Base-by-base conservation (phyloP, 2,329 filamentous ascomycete genomes). In the Coniochaeta hoffmannii region DNA sequence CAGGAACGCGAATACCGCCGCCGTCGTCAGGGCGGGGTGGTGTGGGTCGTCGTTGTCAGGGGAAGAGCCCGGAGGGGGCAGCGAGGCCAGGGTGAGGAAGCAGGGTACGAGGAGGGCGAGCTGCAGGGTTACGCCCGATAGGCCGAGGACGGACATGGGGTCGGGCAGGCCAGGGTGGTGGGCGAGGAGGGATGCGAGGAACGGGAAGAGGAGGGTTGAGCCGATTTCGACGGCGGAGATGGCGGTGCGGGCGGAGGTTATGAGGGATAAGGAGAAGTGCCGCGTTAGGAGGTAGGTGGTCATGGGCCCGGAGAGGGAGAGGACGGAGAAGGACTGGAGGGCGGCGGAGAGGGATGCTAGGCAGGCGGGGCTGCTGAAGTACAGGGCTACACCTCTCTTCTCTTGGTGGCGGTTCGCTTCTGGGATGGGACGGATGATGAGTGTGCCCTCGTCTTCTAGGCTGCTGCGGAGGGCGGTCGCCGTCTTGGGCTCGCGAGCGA, bases 271-370 rank as follows among this genome's bases (percentile, higher is more conserved):
- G 10, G 56, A 55, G 41, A 50, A 55, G 15, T 55, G 35, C 19
- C 50, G 53, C 15, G 34, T 53, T 1, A 57, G 53, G 49, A 57
- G 56, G 53, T 57, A 57, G 28, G 56, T 55, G 10, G 56, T 55
- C 56, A 57, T 57, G 2, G 56, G 56, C 11, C 56, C 56, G 9
- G 56, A 57, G 17, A 57, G 56, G 14, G 56, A 57, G 19, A 57
- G 53, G 7, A 57, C 53, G 49, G 56, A 57, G 53, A 57, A 55
- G 41, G 56, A 57, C 28, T 57, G 56, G 3, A 57, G 56, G 28
- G 56, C 56, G 3, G 56, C 17, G 14, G 56, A 57, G 53, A 57
- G 46, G 11, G 56, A 57, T 6, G 56, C 56, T 41, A 57, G 53
- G 28, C 53, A 57, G 26, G 38, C 56, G 19, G 52, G 35, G 28